Conservation (phyloP, 2,329 filamentous ascomycete species). For the Zymoseptoria passerinii region DNA sequence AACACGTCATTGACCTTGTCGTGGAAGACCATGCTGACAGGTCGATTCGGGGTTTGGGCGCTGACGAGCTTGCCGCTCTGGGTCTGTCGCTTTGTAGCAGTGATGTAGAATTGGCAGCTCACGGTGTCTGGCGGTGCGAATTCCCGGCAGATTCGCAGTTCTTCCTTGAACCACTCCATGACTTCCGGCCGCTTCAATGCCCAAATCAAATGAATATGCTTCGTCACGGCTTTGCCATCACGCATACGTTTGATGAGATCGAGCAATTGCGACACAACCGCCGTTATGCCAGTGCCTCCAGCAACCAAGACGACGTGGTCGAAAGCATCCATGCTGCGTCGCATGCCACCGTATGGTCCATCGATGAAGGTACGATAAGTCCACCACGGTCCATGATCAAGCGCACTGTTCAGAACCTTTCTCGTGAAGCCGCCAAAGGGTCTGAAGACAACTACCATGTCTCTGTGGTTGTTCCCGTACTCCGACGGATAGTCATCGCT, state of each 20-base stretch:
- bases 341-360: conserved; percentile 92
- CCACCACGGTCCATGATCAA: conserved; percentile 80
- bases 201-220: conserved; percentile 89
- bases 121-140: conserved; percentile 80
- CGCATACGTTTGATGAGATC: conserved; percentile 96
- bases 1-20: conserved; percentile 84
- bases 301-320: conserved; percentile 90
- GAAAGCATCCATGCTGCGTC: conserved; percentile 79
- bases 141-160: conserved; percentile 83
- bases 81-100: conserved; percentile 55
- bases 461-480: conserved; percentile 78
- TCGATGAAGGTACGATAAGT: conserved; percentile 90
- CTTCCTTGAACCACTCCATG: conserved; percentile 97
- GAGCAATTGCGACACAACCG: conserved; percentile 80
- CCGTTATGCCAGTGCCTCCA: conserved; percentile 89
- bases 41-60: conserved; percentile 45
- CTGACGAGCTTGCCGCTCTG: conserved; percentile 43
- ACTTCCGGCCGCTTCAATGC: conserved; percentile 82
- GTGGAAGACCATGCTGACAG: conserved; percentile 68
- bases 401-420: conserved; percentile 70
- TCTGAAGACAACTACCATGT: conserved; percentile 84
- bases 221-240: conserved; percentile 87
- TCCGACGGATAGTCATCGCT: conserved; percentile 89
- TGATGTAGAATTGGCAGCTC: conserved; percentile 92
- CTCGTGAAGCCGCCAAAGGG: conserved; percentile 87